Evolutionary conservation across 345 rosid species (phyloP).

Genomic region (Laguncularia racemosa): DNA sequence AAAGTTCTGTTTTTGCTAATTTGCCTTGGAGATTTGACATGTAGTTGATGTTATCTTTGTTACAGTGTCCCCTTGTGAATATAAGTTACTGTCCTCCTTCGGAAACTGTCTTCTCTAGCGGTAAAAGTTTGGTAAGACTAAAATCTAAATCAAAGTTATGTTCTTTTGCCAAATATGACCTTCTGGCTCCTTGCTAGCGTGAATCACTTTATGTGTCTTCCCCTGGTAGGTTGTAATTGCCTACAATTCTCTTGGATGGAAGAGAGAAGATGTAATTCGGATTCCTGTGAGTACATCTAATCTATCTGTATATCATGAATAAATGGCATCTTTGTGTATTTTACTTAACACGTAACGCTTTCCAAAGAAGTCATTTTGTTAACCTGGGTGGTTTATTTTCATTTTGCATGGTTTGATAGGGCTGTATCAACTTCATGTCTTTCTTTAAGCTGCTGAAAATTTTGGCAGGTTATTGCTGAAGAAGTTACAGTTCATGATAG

Average conservation of each 20-base stretch:
- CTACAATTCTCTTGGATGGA: conserved; percentile 96
- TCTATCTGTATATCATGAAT: background rate
- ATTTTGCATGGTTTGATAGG: background rate
- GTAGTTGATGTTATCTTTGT: background rate
- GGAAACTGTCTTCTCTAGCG: conserved; percentile 49
- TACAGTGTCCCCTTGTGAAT: conserved; percentile 92
- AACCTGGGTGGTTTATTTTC: too few species aligned
- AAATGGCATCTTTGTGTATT: too few species aligned
- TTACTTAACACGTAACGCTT: too few species aligned
- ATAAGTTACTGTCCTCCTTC: conserved; percentile 89
- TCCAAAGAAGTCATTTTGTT: too few species aligned
- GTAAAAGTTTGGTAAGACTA: conserved; percentile 63
- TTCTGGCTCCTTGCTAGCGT: conserved; percentile 11
- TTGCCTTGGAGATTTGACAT: conserved; percentile 1
- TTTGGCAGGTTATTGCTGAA: conserved; percentile 54
- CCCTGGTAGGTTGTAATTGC: conserved; percentile 54
- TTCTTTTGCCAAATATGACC: conserved; percentile 6
- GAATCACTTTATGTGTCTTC: conserved; percentile 11
- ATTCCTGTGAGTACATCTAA: conserved; percentile 63
- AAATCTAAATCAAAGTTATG: conserved; percentile 1
- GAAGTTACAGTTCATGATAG: conserved; percentile 63
- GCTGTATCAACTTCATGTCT: conserved; percentile 2
- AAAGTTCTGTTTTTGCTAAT: background rate
- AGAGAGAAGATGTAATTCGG: conserved; percentile 71
- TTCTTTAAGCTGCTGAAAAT: conserved; percentile 9